A percentile compares a stretch with the other conserved stretches of the same genome.
Evolutionary conservation across 176 grass and related monocot genomes (phyloP).

Genomic region (Pontederia crassipes): DNA sequence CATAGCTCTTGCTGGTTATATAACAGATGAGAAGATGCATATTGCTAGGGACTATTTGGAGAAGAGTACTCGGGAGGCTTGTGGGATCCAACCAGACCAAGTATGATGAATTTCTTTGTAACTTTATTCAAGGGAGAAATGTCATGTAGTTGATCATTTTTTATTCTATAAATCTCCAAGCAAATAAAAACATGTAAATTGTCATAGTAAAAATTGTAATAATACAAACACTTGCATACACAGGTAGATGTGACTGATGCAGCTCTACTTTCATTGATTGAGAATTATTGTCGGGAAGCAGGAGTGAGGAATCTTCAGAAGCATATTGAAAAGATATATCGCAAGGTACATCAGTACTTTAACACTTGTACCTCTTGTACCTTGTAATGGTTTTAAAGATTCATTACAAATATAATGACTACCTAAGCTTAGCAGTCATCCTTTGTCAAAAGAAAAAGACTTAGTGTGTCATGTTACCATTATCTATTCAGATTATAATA

Average conservation of each 20-base stretch:
- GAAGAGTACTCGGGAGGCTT: slow-evolving; percentile 71
- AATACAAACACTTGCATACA: slow-evolving; percentile 17
- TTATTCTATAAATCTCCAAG: too few species aligned
- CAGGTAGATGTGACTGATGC: slow-evolving; percentile 96
- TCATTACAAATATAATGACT: too few species aligned
- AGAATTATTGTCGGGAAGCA: slow-evolving; percentile 98
- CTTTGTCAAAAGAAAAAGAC: too few species aligned
- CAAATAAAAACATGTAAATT: not conserved
- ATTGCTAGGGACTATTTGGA: slow-evolving; percentile 93
- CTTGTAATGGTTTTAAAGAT: too few species aligned
- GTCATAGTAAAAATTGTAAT: not conserved
- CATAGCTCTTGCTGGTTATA: slow-evolving; percentile 97
- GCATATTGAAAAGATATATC: slow-evolving; percentile 97
- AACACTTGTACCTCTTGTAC: too few species aligned
- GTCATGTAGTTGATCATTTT: not conserved
- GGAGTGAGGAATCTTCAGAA: slow-evolving; percentile 98
- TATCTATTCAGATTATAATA: too few species aligned
- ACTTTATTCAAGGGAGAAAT: too few species aligned
- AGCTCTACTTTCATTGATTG: slow-evolving; percentile 82
- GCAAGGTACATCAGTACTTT: slow-evolving; percentile 46
- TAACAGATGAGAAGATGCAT: slow-evolving; percentile 98
- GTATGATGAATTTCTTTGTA: slow-evolving; percentile 16
- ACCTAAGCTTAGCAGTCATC: too few species aligned
- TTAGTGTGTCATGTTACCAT: too few species aligned
- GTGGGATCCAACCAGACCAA: slow-evolving; percentile 87